phyloP scores from a whole-genome alignment of 2,329 filamentous ascomycete species.

The Sordariomycetes sp. region DNA sequence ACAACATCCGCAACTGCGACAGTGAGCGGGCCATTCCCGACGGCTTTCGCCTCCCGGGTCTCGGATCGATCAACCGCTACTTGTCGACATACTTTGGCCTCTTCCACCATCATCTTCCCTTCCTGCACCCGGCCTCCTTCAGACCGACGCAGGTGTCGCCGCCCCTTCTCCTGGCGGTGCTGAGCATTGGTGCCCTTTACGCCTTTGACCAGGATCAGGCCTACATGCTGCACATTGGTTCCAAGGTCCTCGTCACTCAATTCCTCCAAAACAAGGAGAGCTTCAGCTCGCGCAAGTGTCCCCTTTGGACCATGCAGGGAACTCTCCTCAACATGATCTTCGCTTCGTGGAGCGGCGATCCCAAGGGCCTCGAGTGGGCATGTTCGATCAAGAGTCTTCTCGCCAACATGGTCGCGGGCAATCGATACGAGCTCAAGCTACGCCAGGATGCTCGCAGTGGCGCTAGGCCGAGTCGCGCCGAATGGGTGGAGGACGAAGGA shows the following conservation, averaged over 20 bases:
- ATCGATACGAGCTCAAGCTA: constrained; percentile 91
- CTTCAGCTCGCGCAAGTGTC: constrained; percentile 95
- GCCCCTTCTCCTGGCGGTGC: constrained; percentile 74
- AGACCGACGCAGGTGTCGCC: constrained; percentile 71
- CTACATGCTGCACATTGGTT: constrained; percentile 94
- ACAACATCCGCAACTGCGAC: constrained; percentile 76
- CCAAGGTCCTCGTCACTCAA: constrained; percentile 93
- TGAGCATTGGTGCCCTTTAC: constrained; percentile 93
- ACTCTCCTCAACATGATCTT: constrained; percentile 98
- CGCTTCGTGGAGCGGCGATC: constrained; percentile 96
- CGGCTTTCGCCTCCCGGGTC: constrained; percentile 77
- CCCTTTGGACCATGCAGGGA: constrained; percentile 96
- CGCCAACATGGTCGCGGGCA: constrained; percentile 97
- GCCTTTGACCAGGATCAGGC: constrained; percentile 96
- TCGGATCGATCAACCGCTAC: constrained; percentile 79
- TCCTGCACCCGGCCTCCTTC: constrained; percentile 89
- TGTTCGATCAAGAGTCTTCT: constrained; percentile 98
- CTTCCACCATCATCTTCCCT: constrained; percentile 94
- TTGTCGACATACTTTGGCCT: constrained; percentile 93
- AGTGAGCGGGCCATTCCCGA: constrained; percentile 75
- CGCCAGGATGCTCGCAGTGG: constrained; percentile 80
- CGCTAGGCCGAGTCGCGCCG: constrained; percentile 64
- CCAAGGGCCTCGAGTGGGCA: constrained; percentile 95
- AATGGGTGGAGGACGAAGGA: constrained; percentile 96
- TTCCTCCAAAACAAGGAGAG: constrained; percentile 98